Evolutionary conservation across 352 stramenopile species (phyloP).

Genomic region (Phytophthora macrochlamydospora): DNA sequence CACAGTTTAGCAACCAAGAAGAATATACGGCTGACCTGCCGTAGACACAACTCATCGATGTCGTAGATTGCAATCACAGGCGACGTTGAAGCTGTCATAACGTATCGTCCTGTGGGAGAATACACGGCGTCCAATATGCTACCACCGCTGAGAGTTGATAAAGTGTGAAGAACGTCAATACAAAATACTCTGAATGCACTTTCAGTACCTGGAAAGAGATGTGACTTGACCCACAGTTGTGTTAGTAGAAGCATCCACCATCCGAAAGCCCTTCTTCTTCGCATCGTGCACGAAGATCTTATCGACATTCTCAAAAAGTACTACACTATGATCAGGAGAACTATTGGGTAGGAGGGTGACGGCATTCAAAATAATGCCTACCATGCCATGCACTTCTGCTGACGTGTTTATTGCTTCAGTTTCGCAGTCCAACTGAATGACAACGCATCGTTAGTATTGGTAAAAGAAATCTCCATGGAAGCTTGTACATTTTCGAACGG

Average conservation of each 20-base stretch:
- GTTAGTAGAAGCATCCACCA: conserved; percentile 39
- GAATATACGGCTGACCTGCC: conserved; percentile 37
- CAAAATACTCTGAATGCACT: neutral
- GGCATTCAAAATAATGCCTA: conserved; percentile 7
- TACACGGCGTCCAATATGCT: conserved; percentile 53
- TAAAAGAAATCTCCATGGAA: neutral
- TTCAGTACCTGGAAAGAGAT: too few relatives aligned
- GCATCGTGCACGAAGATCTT: conserved; percentile 45
- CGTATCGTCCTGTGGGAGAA: conserved; percentile 42
- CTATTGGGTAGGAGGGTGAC: too few relatives aligned
- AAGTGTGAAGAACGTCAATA: too few relatives aligned
- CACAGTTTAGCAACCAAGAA: conserved; percentile 1
- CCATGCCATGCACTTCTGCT: conserved; percentile 52
- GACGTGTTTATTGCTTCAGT: conserved; percentile 41
- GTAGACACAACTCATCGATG: conserved; percentile 46
- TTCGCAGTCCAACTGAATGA: conserved; percentile 30
- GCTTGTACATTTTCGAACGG: conserved; percentile 10
- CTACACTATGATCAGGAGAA: conserved; percentile 2
- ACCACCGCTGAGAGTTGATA: neutral
- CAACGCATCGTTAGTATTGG: neutral
- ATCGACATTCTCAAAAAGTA: conserved; percentile 44
- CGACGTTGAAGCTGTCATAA: conserved; percentile 54
- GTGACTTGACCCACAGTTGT: conserved; percentile 18
- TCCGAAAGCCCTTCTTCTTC: conserved; percentile 35
- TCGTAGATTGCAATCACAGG: conserved; percentile 64